Base-by-base conservation (phyloP, 192 early-diverging fungal species). In the Coemansia javaensis region DNA sequence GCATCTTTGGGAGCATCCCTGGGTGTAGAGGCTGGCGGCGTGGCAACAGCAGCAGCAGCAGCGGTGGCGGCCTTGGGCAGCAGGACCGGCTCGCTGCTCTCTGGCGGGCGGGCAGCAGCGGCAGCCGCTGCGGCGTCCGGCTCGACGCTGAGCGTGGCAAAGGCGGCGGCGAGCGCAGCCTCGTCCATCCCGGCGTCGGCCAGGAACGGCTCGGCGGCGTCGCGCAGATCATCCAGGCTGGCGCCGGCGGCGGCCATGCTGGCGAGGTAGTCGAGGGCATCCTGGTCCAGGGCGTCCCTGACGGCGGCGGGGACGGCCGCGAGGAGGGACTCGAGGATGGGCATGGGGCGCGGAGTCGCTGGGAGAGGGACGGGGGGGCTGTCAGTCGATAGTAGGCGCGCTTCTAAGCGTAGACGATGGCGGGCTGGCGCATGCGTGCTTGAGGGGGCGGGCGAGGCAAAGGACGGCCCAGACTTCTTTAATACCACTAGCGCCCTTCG, bases 171-270 rank as follows among this genome's bases (percentile, higher is more conserved):
- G 12, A 85, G 62, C 7, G 63, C 64, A n/a, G 27, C 25, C 17
- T 82, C 77, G 8, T 52, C 59, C 53, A 84, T 59, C 22, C 84
- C 84, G 0, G 81, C 81, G 32, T 85, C 82, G 25, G 58, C 44
- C 27, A 88, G 58, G 46, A 85, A 88, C 18, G 79, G 79, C 52
- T 81, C 77, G 10, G 81, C 77, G 21, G 78, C 79, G 11, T 83
- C 85, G 44, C 79, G 80, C 14, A 87, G 37, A 13, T 69, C 64
- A 11, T 21, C 49, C 10, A 50, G 32, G 17, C 73, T 73, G 7
- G 74, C 25, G 44, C 64, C 54, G 15, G 77, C 77, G 13, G 56
- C 67, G 9, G 75, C 25, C 32, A 79, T 44, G 33, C 71, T 44
- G 33, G 42, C 23, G 20, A 81, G 54, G 16, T 81, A 81, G 17